These are phyloP conservation scores for Leersia perrieri DNA, from an alignment of 176 grass and related monocot genomes.

Conservation along the genomic window DNA sequence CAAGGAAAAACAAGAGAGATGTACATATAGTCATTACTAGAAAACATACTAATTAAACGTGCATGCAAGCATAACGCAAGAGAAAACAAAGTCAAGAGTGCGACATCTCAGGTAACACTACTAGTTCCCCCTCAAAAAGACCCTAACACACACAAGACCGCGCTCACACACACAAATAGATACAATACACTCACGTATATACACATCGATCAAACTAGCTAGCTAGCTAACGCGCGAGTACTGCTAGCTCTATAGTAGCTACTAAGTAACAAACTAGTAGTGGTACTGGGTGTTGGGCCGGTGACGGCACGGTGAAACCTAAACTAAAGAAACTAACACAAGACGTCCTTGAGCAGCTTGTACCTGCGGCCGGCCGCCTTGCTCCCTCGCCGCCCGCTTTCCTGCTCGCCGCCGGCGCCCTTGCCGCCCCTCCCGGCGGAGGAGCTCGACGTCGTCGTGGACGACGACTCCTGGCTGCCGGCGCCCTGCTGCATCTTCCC, in stretches of 20 bases:
- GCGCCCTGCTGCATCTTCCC: conserved; percentile 37
- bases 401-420: conserved; percentile 4
- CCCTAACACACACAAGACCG: conserved; percentile 3
- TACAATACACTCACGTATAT: conserved; percentile 8
- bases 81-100: conserved; percentile 23
- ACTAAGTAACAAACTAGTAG: conserved; percentile 26
- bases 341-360: conserved; percentile 98
- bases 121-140: neutral
- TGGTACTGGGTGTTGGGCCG: conserved; percentile 18
- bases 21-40: neutral
- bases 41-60: too few species aligned
- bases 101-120: conserved; percentile 12
- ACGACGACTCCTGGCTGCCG: conserved; percentile 31
- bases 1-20: neutral
- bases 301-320: neutral
- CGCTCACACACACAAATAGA: neutral
- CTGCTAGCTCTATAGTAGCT: too few species aligned
- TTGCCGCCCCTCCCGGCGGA: conserved; percentile 8
- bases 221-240: conserved; percentile 25
- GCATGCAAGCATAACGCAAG: conserved; percentile 19
- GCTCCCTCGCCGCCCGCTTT: conserved; percentile 37
- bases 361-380: conserved; percentile 84
- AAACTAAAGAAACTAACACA: conserved; percentile 46
- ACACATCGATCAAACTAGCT: conserved; percentile 13
- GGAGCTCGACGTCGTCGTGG: conserved; percentile 37